A percentile compares a stretch with the other conserved stretches of the same genome.
Evolutionary conservation across 1,284 basidiomycete species (phyloP).

Genomic region (Agroathelia rolfsii): DNA sequence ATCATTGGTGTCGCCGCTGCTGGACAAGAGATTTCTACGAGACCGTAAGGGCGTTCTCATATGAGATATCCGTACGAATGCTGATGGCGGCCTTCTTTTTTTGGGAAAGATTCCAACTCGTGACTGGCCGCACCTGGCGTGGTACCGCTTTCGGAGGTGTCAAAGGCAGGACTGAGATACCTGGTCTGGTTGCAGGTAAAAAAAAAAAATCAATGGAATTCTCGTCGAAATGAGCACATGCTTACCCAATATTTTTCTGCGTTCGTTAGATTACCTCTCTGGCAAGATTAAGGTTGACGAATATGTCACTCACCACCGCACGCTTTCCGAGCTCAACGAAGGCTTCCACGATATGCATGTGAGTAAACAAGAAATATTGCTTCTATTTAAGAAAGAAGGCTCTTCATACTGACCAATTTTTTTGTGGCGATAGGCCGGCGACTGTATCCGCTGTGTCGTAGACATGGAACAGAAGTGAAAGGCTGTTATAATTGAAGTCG

Average conservation of each 20-base stretch:
- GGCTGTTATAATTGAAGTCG: no score
- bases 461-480: slow-evolving; percentile 42
- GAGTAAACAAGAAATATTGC: slow-evolving; percentile 33
- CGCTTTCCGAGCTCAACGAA: slow-evolving; percentile 73
- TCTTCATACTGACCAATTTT: slow-evolving; percentile 5
- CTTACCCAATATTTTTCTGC: not conserved
- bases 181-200: slow-evolving; percentile 76
- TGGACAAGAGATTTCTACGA: slow-evolving; percentile 95
- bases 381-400: not conserved
- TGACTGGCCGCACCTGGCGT: slow-evolving; percentile 94
- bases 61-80: slow-evolving; percentile 9
- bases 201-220: slow-evolving; percentile 1
- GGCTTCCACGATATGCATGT: slow-evolving; percentile 96
- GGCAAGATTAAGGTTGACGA: slow-evolving; percentile 80
- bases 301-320: slow-evolving; percentile 78
- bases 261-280: slow-evolving; percentile 52
- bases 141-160: slow-evolving; percentile 96
- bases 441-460: slow-evolving; percentile 89
- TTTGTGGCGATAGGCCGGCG: slow-evolving; percentile 66
- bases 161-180: slow-evolving; percentile 92
- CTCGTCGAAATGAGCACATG: not conserved
- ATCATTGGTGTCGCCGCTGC: slow-evolving; percentile 92
- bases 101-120: slow-evolving; percentile 48
- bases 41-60: slow-evolving; percentile 61
- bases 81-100: slow-evolving; percentile 9